Base-by-base conservation (phyloP, 768 basidiomycete genomes). In the Phlegmacium glaucopus region DNA sequence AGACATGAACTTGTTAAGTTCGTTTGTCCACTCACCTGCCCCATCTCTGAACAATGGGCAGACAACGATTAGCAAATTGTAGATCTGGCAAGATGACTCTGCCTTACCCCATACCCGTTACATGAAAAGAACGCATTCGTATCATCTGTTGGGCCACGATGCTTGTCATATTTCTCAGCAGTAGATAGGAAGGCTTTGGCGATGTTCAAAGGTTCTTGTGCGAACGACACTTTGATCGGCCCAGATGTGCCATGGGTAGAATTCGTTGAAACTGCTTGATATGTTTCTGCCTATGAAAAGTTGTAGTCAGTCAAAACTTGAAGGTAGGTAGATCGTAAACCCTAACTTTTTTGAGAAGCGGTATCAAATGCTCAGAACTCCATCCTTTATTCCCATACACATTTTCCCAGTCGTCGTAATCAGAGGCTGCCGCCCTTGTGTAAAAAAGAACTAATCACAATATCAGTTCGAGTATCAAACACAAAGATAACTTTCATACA, bases 371-470 rank as follows among this genome's bases (percentile, higher is more conserved):
- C 34, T 72, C 62, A 0, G 79, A 16, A 77, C 82, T 69, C 85
- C 84, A 87, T 1, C 83, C 84, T 0, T 71, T 62, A 55, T 85
- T 84, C 2, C 68, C 70, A 17, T 76, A 62, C 1, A 66, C 58
- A 0, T 44, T 64, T 55, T 77, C 75, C 84, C 83, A 85, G 45
- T 77, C 78, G 49, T 87, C 80, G 40, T 78, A 84, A 58, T 87
- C 85, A 72, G 68, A 39, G 68, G 59, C 9, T 60, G 0, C 76
- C 6, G 79, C 76, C 18, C 84, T 75, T 0, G 75, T 78, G 51
- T 85, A 85, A 64, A 78, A 70, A 60, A 72, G 71, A 46, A 75
- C 75, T 77, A 15, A 32, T 10, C 18, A 30, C 44, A n/a, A 41
- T 22, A 8, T 16, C 35, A 6, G 30, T 30, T 25, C 32, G 27